phyloP scores from a whole-genome alignment of 2,329 filamentous ascomycete genomes.

The Dothideomycetes sp. region DNA sequence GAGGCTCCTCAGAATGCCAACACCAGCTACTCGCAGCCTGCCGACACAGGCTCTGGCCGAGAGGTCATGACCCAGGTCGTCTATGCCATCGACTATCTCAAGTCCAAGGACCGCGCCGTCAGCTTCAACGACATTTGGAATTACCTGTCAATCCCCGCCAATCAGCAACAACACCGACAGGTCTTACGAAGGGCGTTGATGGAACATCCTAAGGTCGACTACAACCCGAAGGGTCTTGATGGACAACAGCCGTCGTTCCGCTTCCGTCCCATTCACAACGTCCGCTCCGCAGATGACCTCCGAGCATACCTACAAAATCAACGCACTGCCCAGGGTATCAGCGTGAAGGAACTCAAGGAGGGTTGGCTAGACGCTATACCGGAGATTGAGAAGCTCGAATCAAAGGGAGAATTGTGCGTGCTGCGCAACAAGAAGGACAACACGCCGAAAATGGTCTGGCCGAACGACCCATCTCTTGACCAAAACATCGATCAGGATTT shows the following conservation, averaged over 20 bases:
- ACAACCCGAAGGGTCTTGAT: conserved; percentile 49
- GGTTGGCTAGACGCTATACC: conserved; percentile 83
- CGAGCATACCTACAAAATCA: conserved; percentile 73
- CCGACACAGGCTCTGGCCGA: conserved; percentile 63
- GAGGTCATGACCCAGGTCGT: conserved; percentile 81
- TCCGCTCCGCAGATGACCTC: conserved; percentile 67
- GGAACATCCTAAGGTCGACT: conserved; percentile 54
- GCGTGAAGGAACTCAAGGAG: conserved; percentile 86
- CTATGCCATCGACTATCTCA: conserved; percentile 77
- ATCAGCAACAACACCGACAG: conserved; percentile 38
- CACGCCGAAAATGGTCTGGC: conserved; percentile 76
- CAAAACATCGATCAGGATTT: conserved; percentile 76
- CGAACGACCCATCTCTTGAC: conserved; percentile 56
- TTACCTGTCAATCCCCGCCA: conserved; percentile 61
- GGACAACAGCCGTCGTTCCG: conserved; percentile 58
- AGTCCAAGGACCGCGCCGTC: conserved; percentile 58
- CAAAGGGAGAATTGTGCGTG: conserved; percentile 70
- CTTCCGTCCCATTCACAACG: conserved; percentile 76
- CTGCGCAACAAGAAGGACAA: conserved; percentile 89
- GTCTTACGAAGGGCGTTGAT: conserved; percentile 60
- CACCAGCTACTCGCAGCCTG: conserved; percentile 64
- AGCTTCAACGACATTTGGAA: conserved; percentile 67
- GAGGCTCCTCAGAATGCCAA: conserved; percentile 37
- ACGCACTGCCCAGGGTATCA: conserved; percentile 69
- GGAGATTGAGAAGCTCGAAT: conserved; percentile 68